Percentiles rank a stretch among this genome's conserved stretches.
Conservation (phyloP, 1,284 basidiomycete species). For the Gymnopus androsaceus region DNA sequence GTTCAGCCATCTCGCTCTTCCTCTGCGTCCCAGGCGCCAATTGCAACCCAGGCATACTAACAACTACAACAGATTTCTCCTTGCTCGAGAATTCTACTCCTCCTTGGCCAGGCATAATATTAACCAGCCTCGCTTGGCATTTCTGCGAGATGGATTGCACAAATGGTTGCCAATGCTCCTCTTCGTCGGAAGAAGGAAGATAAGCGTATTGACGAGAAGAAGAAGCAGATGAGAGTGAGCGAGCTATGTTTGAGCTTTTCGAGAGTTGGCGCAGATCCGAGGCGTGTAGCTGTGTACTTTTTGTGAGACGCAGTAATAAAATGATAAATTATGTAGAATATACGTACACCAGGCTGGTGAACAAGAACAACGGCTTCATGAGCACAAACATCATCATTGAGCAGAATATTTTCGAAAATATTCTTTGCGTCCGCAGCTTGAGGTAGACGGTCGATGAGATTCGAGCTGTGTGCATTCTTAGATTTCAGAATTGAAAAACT, state of each 20-base stretch:
- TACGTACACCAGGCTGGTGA: constrained; percentile 67
- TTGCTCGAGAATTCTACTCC: constrained; percentile 35
- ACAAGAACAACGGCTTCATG: constrained; percentile 67
- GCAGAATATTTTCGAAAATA: constrained; percentile 48
- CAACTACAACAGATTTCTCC: constrained; percentile 56
- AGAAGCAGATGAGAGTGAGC: constrained; percentile 46
- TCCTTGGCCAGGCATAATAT: constrained; percentile 38
- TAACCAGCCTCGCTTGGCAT: constrained; percentile 52
- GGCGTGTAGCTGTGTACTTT: constrained; percentile 57
- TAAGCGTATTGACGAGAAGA: constrained; percentile 67
- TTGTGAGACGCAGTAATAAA: neutral
- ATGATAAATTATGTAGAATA: neutral
- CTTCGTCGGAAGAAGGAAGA: constrained; percentile 34
- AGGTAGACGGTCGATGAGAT: constrained; percentile 44
- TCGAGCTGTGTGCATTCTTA: constrained; percentile 39
- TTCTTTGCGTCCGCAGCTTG: constrained; percentile 35
- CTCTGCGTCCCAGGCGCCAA: constrained; percentile 34
- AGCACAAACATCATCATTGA: constrained; percentile 51
- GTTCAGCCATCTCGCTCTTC: constrained; percentile 47
- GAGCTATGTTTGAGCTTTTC: constrained; percentile 49
- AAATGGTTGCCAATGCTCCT: constrained; percentile 21
- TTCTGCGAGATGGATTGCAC: constrained; percentile 46
- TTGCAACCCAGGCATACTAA: constrained; percentile 55
- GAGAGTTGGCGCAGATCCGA: constrained; percentile 66
- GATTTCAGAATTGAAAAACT: constrained; percentile 4